phyloP scores from a whole-genome alignment of 345 rosid species.

The Bruguiera parviflora region DNA sequence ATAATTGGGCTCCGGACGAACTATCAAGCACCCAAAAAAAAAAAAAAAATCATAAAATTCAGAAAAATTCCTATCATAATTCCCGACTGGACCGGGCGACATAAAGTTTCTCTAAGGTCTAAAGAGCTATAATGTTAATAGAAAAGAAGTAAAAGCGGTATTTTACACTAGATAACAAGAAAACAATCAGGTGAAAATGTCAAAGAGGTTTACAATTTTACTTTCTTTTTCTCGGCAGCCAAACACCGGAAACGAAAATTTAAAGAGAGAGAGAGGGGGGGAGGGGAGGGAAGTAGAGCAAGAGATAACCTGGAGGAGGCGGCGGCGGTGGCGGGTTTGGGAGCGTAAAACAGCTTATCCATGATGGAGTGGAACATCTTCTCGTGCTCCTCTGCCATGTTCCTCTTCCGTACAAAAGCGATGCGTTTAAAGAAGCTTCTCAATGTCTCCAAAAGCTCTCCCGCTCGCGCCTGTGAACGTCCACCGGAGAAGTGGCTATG shows the following conservation, averaged over 20 bases:
- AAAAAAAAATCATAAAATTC: neutral
- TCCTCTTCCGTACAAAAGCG: neutral
- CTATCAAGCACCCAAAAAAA: conserved; percentile 20
- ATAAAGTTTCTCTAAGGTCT: too few species aligned
- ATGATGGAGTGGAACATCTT: conserved; percentile 79
- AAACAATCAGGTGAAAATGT: too few species aligned
- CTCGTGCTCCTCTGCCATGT: conserved; percentile 72
- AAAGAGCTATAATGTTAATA: too few species aligned
- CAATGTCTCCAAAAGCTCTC: too few species aligned
- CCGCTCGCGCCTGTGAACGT: too few species aligned
- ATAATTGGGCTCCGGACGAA: conserved; percentile 34
- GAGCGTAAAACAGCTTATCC: conserved; percentile 70
- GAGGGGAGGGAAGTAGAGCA: neutral
- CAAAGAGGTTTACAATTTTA: too few species aligned
- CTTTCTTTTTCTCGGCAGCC: neutral
- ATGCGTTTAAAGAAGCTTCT: too few species aligned
- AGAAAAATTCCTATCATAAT: neutral
- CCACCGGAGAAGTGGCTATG: too few species aligned
- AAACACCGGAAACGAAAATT: neutral
- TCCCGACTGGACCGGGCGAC: neutral
- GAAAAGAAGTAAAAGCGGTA: too few species aligned
- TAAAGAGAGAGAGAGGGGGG: neutral
- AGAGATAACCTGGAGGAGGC: conserved; percentile 45
- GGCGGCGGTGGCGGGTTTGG: conserved; percentile 38
- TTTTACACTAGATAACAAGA: too few species aligned